Conservation (phyloP, 2,329 filamentous ascomycete species). For the Amesomyces nigricolor region DNA sequence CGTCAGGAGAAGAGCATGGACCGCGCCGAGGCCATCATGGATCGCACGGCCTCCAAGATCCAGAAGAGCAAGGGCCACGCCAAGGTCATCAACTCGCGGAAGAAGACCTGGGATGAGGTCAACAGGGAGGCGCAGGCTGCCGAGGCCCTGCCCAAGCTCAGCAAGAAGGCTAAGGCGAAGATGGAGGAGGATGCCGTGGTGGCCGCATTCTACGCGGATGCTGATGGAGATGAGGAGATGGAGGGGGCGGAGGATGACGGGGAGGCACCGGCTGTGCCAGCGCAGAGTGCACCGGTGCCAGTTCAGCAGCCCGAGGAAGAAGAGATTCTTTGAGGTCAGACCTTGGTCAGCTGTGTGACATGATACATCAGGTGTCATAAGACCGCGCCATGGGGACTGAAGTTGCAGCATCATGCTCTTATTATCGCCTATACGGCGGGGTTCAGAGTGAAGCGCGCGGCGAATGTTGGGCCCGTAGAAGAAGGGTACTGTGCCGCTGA, state of each 20-base stretch:
- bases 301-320: slow-evolving; percentile 12
- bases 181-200: slow-evolving; percentile 24
- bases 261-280: background rate
- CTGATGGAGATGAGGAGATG: slow-evolving; percentile 35
- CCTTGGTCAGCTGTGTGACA: too few species aligned
- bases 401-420: too few species aligned
- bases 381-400: too few species aligned
- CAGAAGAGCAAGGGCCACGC: slow-evolving; percentile 24
- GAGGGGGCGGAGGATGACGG: slow-evolving; percentile 23
- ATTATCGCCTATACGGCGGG: too few species aligned
- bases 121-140: slow-evolving; percentile 18
- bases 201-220: slow-evolving; percentile 21
- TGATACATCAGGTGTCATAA: too few species aligned
- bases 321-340: slow-evolving; percentile 17
- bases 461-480: too few species aligned
- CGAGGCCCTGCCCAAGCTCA: slow-evolving; percentile 10
- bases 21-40: slow-evolving; percentile 54
- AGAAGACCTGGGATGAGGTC: slow-evolving; percentile 26
- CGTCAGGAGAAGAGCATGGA: slow-evolving; percentile 54
- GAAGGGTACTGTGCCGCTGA: too few species aligned
- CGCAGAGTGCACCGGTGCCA: background rate
- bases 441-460: too few species aligned
- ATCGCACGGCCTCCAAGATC: slow-evolving; percentile 41
- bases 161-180: slow-evolving; percentile 20
- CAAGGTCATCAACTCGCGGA: slow-evolving; percentile 23